Evolutionary conservation across 495 filamentous ascomycete species (phyloP), one percentile per base, ranked within the genome.

Genomic region (Hypoxylon trugodes): DNA sequence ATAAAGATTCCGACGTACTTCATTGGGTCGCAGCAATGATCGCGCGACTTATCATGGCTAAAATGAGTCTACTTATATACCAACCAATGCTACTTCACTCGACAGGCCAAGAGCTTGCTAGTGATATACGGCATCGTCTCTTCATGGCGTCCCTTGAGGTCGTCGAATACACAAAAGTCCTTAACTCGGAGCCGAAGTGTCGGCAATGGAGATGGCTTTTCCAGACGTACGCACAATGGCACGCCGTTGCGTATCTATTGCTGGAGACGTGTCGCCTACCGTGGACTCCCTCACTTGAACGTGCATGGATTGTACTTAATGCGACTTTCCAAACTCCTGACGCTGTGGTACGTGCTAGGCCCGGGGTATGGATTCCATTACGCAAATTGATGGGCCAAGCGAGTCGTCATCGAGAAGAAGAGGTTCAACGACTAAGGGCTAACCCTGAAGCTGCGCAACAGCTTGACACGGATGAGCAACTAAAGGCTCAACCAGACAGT

Each of bases 191-290:
- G 59, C 73, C 81, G 6, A 77, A 83, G 7, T 84, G 83, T 2
- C 80, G 82, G 47, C 83, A 87, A 49, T 96, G 89, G 86, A 81
- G 84, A 19, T 96, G 92, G 92, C 81, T 93, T 6, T 93, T 92
- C 75, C 82, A 86, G 66, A 90, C 87, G 0, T 92, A 93, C 70
- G 87, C 88, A 15, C 90, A 94, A 56, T 92, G 89, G 87, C 89
- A 94, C 59, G 90, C 91, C 3, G 81, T 95, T 2, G 89, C 88
- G 1, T 90, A 90, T 65, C 79, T 87, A 3, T 73, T 96, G 6
- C 83, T 90, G 0, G 94, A 97, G 66, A 80, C 96, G 3, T 89
- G 89, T 66, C 84, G 89, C 19, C 86, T 91, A 18, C 86, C 88
- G 15, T 83, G 86, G 87, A 64, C 78, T 7, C 69, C 74, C 19